Conservation (phyloP, 1,139 yeast genomes). For the Yamadazyma conglobata region DNA sequence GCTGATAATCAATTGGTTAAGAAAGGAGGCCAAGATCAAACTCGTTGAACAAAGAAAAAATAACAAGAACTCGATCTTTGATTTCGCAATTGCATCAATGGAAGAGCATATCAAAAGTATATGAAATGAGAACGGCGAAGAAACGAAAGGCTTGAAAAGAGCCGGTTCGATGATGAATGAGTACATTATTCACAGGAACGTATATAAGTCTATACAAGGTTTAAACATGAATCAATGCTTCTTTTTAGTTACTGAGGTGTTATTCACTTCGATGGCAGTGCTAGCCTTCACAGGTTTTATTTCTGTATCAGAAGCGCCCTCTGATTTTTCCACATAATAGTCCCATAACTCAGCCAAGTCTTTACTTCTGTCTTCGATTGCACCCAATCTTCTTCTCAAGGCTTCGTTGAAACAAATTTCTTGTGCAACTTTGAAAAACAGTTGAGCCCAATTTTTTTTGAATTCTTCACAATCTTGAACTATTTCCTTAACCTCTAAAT, state of each 20-base stretch:
- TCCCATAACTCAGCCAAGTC: conserved; percentile 52
- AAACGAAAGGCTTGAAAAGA: too few relatives aligned
- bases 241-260: too few relatives aligned
- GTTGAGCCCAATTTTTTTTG: conserved; percentile 78
- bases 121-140: too few relatives aligned
- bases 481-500: conserved; percentile 74
- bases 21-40: too few relatives aligned
- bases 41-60: too few relatives aligned
- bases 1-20: neutral
- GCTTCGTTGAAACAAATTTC: conserved; percentile 94
- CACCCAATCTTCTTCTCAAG: conserved; percentile 68
- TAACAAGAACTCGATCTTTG: too few relatives aligned
- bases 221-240: too few relatives aligned
- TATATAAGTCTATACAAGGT: too few relatives aligned
- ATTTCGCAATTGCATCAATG: too few relatives aligned
- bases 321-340: conserved; percentile 24
- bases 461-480: conserved; percentile 71
- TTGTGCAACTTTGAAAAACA: conserved; percentile 74
- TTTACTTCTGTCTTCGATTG: conserved; percentile 56
- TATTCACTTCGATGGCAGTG: conserved; percentile 1
- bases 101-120: too few relatives aligned
- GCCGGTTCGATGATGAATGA: too few relatives aligned
- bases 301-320: conserved; percentile 4
- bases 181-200: too few relatives aligned
- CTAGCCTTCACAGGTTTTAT: conserved; percentile 1